Evolutionary conservation across 2,329 filamentous ascomycete species (phyloP), one percentile per base, ranked within the genome.

Genomic region (Dactylellina sp.): DNA sequence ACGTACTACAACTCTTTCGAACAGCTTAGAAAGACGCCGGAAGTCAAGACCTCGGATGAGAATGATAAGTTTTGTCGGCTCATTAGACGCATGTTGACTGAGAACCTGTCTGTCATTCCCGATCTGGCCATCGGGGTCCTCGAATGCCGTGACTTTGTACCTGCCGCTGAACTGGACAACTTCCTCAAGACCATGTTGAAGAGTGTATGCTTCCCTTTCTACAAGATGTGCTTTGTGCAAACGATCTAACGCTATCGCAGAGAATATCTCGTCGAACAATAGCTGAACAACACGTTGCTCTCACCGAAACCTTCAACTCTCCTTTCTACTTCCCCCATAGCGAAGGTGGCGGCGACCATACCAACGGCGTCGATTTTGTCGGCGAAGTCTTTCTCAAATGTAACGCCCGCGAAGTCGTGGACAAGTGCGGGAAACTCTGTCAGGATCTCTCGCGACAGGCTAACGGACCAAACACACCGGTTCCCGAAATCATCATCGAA

Each of bases 1-100:
- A 86, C 97, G 5, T 99, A 99, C 84, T 96, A 97, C 82, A 89
- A 89, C 77, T 94, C 95, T n/a, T 99, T 99, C 79, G 95, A 99
- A 80, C 89, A 85, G 60, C 91, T 98, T 76, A 91, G 95, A 52
- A 90, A 90, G 77, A 85, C 97, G 42, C 89, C 89, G 56, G 92
- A 97, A 79, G 89, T 99, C 77, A 89, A 90, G 79, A 91, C 88
- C 0, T 83, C 97, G 37, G 91, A 96, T 32, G 94, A 98, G 79
- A 99, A 99, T 80, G 93, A 97, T 77, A 84, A 82, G 46, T 90
- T 96, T 78, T 99, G 95, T 83, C 86, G 91, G 62, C 84, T 92
- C 66, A 89, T 99, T 71, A 87, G 89, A 71, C 84, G 88, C 66
- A 96, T 90, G 76, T 85, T 99, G 74, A 89, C 89, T 79, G 91